These are phyloP conservation scores for Melanogaster broomeanus DNA, from an alignment of 768 basidiomycete species.

Conservation along the genomic window DNA sequence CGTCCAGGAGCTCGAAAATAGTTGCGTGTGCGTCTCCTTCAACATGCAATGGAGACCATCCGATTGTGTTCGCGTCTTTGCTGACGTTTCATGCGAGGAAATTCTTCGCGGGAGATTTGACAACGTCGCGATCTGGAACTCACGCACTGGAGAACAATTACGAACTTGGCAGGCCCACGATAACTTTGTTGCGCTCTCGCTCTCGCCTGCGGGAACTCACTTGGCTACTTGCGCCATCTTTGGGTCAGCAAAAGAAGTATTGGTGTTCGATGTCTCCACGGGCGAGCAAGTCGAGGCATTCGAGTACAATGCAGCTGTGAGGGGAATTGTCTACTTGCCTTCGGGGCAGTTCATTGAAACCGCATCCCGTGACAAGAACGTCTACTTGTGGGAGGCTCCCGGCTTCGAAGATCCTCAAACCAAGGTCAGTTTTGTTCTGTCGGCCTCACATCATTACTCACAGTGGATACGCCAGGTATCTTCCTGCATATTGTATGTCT, in stretches of 20 bases:
- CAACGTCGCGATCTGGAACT: neutral
- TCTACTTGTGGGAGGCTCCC: neutral
- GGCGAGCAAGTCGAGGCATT: neutral
- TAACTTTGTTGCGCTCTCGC: neutral
- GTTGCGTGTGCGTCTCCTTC: constrained; percentile 84
- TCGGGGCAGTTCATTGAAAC: neutral
- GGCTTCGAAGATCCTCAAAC: neutral
- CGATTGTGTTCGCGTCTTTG: constrained; percentile 58
- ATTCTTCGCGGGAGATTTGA: neutral
- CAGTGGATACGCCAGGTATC: too few species aligned
- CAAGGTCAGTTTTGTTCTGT: neutral
- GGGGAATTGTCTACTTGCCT: neutral
- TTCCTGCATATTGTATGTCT: too few species aligned
- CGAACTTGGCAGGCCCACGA: neutral
- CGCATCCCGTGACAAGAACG: neutral
- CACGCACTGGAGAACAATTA: neutral
- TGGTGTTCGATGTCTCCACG: neutral
- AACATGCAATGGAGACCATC: constrained; percentile 58
- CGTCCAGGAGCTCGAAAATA: constrained; percentile 70
- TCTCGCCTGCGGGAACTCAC: neutral
- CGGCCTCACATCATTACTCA: too few species aligned
- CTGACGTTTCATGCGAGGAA: too few species aligned
- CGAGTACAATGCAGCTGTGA: neutral
- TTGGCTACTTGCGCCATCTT: neutral
- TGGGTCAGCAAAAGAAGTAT: neutral